Evolutionary conservation across 2,329 filamentous ascomycete species (phyloP).

Genomic region (Gremmenia infestans): DNA sequence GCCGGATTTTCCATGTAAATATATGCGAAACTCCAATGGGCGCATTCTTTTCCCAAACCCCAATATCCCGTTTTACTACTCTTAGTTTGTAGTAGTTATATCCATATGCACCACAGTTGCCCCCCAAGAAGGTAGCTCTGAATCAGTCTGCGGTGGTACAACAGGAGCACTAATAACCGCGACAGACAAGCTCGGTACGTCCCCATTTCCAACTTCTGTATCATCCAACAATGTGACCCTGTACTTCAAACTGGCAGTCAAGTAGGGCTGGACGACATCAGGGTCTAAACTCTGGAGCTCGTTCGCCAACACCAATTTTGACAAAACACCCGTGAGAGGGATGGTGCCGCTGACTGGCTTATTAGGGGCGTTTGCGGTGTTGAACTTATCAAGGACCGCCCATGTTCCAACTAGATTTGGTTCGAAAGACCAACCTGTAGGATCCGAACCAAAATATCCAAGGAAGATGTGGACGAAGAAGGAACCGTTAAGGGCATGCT

Average conservation of each 20-base stretch:
- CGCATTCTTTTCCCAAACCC: too few species aligned
- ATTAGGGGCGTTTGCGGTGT: slow-evolving; percentile 4
- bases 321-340: slow-evolving; percentile 39
- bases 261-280: slow-evolving; percentile 22
- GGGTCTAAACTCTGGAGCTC: slow-evolving; percentile 30
- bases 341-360: slow-evolving; percentile 37
- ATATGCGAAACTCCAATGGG: too few species aligned
- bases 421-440: slow-evolving; percentile 25
- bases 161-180: slow-evolving; percentile 22
- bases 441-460: slow-evolving; percentile 35
- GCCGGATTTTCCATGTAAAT: too few species aligned
- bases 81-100: neutral
- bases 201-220: slow-evolving; percentile 13
- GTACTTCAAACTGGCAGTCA: slow-evolving; percentile 25
- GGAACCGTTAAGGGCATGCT: slow-evolving; percentile 54
- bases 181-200: slow-evolving; percentile 24
- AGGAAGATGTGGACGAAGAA: slow-evolving; percentile 67
- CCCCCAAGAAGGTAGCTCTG: slow-evolving; percentile 17
- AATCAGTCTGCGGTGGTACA: slow-evolving; percentile 4
- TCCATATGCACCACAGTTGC: slow-evolving; percentile 12
- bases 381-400: slow-evolving; percentile 33
- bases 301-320: slow-evolving; percentile 25
- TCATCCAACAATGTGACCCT: slow-evolving; percentile 21
- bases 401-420: slow-evolving; percentile 28
- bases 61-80: too few species aligned